Base-by-base conservation (phyloP, 2,329 filamentous ascomycete species). In the Endothia cerciana region DNA sequence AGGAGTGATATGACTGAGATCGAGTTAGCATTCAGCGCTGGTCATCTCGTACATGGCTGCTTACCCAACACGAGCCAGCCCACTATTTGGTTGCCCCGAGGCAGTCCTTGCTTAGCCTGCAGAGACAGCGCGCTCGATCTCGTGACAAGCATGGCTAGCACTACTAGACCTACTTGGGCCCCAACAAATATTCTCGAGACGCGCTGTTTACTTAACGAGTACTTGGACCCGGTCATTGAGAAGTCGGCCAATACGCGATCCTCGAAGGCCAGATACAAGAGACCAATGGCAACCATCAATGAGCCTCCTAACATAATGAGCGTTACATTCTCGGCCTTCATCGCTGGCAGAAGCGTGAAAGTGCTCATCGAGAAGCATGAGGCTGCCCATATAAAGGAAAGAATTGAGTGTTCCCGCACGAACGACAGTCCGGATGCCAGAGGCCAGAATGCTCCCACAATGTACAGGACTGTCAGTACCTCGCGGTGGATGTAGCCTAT, bases 401-500 rank as follows among this genome's bases (percentile, higher is more conserved):
- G 83, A 4, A 85, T 74, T 15, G 80, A 74, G 73, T 98, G 90
- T 33, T 85, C 79, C 62, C 80, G 83, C 10, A 97, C 70, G 72
- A 99, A 98, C 0, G 82, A 82, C 33, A 84, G 73, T 0, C 95
- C 94, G 71, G 95, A 91, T 0, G 88, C 81, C 0, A 85, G 71
- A 0, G 95, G 95, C 91, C 94, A 99, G 53, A 91, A 82, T 0
- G 89, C 86, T 3, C 87, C 93, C 3, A 94, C 70, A 33, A 94
- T 73, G 73, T 94, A 99, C 64, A 94, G 87, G 0, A 87, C 80
- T 0, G 94, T 97, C 71, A 96, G 90, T 30, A 98, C 88, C 74
- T 97, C 91, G 49, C 95, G 89, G 72, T 94, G 86, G 65, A 97
- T 97, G 76, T 99, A 99, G 60, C 93, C 94, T 79, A 97, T 83